Evolutionary conservation across 192 early-diverging fungal species (phyloP), one percentile per base, ranked within the genome.

Genomic region (Coemansia sp.): DNA sequence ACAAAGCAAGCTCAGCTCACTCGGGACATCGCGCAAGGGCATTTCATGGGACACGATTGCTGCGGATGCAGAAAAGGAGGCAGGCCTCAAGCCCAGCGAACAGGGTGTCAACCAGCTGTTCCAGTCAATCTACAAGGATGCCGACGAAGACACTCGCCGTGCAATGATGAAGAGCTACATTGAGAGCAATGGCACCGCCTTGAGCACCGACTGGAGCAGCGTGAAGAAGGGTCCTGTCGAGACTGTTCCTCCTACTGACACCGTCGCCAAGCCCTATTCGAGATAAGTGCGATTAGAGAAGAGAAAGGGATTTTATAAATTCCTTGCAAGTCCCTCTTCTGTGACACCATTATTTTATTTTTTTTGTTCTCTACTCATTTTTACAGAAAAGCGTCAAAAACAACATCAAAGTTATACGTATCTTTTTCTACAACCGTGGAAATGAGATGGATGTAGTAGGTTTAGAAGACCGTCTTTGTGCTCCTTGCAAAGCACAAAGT

Each of bases 91-190:
- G 79, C 85, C 91, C 10, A 95, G 95, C 37, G 95, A 98, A 67
- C 87, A 90, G 68, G 92, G 92, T 22, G 80, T 98, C 65, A 96
- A 98, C 78, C 83, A 89, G 48, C 82, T 98, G 47, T 99, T 99
- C 86, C 92, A 95, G 69, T 81, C 90, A 41, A 93, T 99, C 59
- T 99, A 95, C 77, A 88, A 87, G 64, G 93, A 96, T 72, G 93
- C 95, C 0, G 90, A 88, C 68, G 90, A 92, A 19, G 92, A 99
- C 54, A 91, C 92, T 8, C 85, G 85, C 58, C 84, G 91, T 18
- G 96, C 98, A 0, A 98, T 99, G 98, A 90, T 97, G 87, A 99
- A 99, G 85, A 94, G 92, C 73, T 99, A 93, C 76, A 85, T 90
- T 6, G 98, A 99, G 76, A 93, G 90, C 78, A 94, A 94, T 61